A percentile compares a stretch with the other conserved stretches of the same genome.
phyloP scores from a whole-genome alignment of 805 yeast species.

The Wickerhamiella vanderwaltii region DNA sequence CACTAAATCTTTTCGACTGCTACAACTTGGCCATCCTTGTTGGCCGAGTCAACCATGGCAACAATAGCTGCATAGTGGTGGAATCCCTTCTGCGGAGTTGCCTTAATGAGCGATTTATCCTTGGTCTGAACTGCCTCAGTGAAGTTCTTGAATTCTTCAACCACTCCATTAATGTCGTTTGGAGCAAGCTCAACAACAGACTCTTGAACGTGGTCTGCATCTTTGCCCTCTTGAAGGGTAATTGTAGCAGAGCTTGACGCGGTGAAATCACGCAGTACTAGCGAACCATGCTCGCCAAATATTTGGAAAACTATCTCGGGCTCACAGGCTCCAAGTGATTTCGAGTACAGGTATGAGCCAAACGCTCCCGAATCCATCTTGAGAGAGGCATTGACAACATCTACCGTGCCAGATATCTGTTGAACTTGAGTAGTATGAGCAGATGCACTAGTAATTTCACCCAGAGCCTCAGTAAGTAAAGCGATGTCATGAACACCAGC shows the following conservation, averaged over 20 bases:
- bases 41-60: conserved; percentile 66
- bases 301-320: conserved; percentile 56
- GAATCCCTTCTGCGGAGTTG: conserved; percentile 69
- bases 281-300: conserved; percentile 69
- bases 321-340: conserved; percentile 73
- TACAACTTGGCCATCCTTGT: conserved; percentile 28
- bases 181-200: conserved; percentile 16
- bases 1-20: conserved; percentile 22
- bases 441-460: conserved; percentile 55
- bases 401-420: conserved; percentile 69
- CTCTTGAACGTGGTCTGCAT: conserved; percentile 25
- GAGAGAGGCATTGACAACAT: conserved; percentile 60
- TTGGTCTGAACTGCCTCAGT: conserved; percentile 46
- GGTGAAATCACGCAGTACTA: conserved; percentile 39
- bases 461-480: conserved; percentile 67
- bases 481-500: conserved; percentile 97
- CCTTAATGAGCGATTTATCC: conserved; percentile 45
- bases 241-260: conserved; percentile 7
- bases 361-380: conserved; percentile 49
- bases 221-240: conserved; percentile 22
- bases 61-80: conserved; percentile 87
- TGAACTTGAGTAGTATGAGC: conserved; percentile 71
- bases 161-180: conserved; percentile 43
- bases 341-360: conserved; percentile 80
- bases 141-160: conserved; percentile 43